Evolutionary conservation across 2,329 filamentous ascomycete genomes (phyloP).

Genomic region (Colletotrichum limetticola): DNA sequence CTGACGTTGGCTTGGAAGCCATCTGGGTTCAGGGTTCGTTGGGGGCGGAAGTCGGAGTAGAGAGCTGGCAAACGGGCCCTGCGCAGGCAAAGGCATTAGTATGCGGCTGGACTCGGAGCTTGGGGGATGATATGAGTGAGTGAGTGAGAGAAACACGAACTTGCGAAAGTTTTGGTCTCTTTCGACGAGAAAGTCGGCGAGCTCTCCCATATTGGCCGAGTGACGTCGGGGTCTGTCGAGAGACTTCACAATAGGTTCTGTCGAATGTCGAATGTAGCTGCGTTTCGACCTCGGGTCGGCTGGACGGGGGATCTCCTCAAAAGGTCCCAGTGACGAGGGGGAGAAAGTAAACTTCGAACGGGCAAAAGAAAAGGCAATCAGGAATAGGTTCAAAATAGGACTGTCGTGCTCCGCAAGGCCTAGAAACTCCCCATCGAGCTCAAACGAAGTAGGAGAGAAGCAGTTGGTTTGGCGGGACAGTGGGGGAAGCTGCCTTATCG

Average conservation of each 20-base stretch:
- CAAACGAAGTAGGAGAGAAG: neutral
- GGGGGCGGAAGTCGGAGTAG: slow-evolving; percentile 86
- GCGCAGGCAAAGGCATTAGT: slow-evolving; percentile 29
- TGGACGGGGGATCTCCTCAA: neutral
- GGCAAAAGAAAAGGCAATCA: neutral
- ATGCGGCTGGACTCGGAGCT: slow-evolving; percentile 15
- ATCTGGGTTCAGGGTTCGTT: slow-evolving; percentile 82
- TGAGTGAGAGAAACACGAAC: slow-evolving; percentile 46
- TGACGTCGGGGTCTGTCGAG: slow-evolving; percentile 6
- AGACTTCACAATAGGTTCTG: neutral
- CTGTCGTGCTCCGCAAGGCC: neutral
- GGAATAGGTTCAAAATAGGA: neutral
- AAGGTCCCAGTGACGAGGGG: neutral
- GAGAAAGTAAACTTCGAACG: neutral
- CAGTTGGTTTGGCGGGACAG: slow-evolving; percentile 2
- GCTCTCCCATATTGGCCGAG: slow-evolving; percentile 66
- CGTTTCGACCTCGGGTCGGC: neutral
- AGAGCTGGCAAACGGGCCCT: slow-evolving; percentile 85
- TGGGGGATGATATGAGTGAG: neutral
- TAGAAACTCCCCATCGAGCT: neutral
- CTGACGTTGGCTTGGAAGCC: slow-evolving; percentile 83
- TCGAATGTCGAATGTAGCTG: neutral
- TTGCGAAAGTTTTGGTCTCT: slow-evolving; percentile 71
- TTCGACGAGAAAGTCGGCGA: slow-evolving; percentile 73
- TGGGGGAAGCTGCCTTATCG: slow-evolving; percentile 24